Base-by-base conservation (phyloP, 495 filamentous ascomycete genomes). In the Lichenothelia convexa region DNA sequence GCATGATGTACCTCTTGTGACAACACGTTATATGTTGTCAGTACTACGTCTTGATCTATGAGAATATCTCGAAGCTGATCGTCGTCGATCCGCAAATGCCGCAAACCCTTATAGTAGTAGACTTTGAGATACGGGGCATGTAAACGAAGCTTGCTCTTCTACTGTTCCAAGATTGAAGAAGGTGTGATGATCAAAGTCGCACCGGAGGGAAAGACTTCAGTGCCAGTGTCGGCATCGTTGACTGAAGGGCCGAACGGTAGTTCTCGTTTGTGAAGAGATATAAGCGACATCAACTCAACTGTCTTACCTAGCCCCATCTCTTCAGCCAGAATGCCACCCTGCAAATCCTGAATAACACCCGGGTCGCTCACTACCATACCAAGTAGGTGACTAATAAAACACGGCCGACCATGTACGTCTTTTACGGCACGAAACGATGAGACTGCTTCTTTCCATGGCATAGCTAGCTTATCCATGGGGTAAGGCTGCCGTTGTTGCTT, bases 271-370 rank as follows among this genome's bases (percentile, higher is more conserved):
- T 92, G 74, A 31, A 78, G 50, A 30, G 67, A 68, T 0, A 92
- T 75, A 13, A 94, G 56, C 2, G 78, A 69, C 31, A 89, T 80
- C 34, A 87, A 64, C 52, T 97, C 89, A 15, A 94, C 70, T 0
- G 89, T 94, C 52, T 97, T 97, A 1, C 89, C 89, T 3, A 97
- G 59, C 0, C 87, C 87, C 89, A 94, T 94, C 56, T 97, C 89
- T 54, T 97, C 87, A 0, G 85, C 82, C 16, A 97, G 65, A 20
- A 81, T 70, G 0, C 78, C 77, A 13, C 73, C 75, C 21, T 48
- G n/a, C 12, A 22, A 27, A 13, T 16, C 34, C 18, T 6, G 54
- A 45, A 26, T 61, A 51, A 20, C 45, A 36, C 47, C 73, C 2
- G 62, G 30, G 50, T 78, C 64, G 5, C 57, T 64, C 34, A 18